Conservation (phyloP, 257 asterid genomes). For the Fraxinus anomala region DNA sequence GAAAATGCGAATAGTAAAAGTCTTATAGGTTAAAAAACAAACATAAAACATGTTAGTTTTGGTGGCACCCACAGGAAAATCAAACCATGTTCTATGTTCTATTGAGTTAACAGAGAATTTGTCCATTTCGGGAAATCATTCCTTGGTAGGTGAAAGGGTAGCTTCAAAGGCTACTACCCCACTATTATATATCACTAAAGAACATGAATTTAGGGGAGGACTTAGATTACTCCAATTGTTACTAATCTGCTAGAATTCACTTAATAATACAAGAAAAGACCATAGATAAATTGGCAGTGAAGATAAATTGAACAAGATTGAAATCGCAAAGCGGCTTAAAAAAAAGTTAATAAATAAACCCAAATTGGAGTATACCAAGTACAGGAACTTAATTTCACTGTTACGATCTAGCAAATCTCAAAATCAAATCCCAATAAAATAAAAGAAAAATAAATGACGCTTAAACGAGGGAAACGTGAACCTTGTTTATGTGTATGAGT, state of each 20-base stretch:
- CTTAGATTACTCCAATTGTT: neutral
- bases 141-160: conserved; percentile 24
- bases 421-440: neutral
- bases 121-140: conserved; percentile 18
- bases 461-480: neutral
- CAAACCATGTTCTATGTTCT: conserved; percentile 44
- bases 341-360: neutral
- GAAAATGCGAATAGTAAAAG: conserved; percentile 9
- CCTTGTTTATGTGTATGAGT: neutral
- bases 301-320: neutral
- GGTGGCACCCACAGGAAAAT: conserved; percentile 52
- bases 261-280: neutral
- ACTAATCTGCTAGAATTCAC: neutral
- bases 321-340: neutral
- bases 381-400: neutral
- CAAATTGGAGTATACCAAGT: neutral
- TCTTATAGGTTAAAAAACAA: conserved; percentile 35
- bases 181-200: conserved; percentile 26
- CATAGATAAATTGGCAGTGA: neutral
- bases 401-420: conserved; percentile 6
- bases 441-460: neutral
- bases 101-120: conserved; percentile 25
- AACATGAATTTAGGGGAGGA: neutral
- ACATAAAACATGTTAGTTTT: conserved; percentile 46
- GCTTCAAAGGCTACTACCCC: conserved; percentile 23